Evolutionary conservation across 768 basidiomycete genomes (phyloP).

Genomic region (Collybiopsis luxurians): DNA sequence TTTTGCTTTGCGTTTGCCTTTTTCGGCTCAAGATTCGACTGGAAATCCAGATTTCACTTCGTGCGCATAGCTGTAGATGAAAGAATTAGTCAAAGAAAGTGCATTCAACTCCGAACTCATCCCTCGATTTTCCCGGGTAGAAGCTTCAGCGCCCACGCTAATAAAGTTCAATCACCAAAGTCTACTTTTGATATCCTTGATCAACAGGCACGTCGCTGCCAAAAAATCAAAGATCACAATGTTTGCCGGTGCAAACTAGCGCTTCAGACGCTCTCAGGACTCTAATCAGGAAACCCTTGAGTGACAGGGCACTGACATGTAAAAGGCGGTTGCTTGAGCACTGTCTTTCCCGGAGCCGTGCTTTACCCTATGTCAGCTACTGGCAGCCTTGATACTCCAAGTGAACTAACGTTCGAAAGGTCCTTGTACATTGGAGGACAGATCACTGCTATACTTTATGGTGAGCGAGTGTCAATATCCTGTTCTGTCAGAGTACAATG

Average conservation of each 20-base stretch:
- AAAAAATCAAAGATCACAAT: too few species aligned
- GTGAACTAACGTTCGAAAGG: conserved; percentile 10
- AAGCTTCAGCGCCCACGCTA: too few species aligned
- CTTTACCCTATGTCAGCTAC: conserved; percentile 1
- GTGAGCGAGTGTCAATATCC: conserved; percentile 7
- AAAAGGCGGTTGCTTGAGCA: not conserved
- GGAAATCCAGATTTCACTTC: too few species aligned
- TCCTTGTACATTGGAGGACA: conserved; percentile 21
- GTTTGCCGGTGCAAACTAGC: not conserved
- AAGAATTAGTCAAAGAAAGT: too few species aligned
- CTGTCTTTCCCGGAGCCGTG: not conserved
- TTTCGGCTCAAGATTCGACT: too few species aligned
- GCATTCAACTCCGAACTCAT: too few species aligned
- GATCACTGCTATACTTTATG: conserved; percentile 20
- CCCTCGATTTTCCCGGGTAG: too few species aligned
- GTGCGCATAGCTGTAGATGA: too few species aligned
- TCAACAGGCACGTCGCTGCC: too few species aligned
- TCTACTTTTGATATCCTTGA: too few species aligned
- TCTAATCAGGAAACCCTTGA: not conserved
- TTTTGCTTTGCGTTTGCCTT: too few species aligned
- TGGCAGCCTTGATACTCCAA: not conserved
- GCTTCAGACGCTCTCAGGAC: not conserved
- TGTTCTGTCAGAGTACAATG: not conserved
- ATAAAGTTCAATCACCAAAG: too few species aligned
- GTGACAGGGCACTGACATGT: not conserved